Conservation (phyloP, 1,139 yeast genomes). For the Pneumocystis oryctolagi region DNA sequence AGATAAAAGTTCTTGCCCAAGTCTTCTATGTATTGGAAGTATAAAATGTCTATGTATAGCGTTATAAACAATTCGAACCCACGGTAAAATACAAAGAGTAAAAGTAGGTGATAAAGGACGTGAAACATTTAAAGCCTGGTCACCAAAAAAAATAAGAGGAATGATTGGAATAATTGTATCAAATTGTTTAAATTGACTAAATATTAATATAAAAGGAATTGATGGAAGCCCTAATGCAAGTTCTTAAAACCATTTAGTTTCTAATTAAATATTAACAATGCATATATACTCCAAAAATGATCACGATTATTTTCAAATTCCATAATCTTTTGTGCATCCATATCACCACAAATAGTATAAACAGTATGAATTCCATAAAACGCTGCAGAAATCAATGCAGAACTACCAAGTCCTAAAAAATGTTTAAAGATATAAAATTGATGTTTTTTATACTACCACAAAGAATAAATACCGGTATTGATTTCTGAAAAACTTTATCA, state of each 20-base stretch:
- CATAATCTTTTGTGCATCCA: not conserved
- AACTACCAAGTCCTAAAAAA: conserved; percentile 9
- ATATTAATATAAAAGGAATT: not conserved
- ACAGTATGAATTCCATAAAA: conserved; percentile 3
- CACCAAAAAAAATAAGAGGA: not conserved
- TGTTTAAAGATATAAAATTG: conserved; percentile 5
- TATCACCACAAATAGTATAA: not conserved
- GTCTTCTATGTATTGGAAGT: conserved; percentile 5
- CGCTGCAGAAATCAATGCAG: conserved; percentile 6
- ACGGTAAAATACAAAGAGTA: conserved; percentile 5
- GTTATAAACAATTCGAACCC: conserved; percentile 6
- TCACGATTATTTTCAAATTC: not conserved
- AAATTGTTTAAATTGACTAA: not conserved
- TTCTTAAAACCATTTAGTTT: not conserved
- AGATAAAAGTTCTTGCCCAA: conserved; percentile 1
- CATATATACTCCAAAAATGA: not conserved
- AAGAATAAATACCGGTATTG: conserved; percentile 4
- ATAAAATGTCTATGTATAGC: not conserved
- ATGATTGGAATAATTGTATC: not conserved
- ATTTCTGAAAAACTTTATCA: conserved; percentile 4
- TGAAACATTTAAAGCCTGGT: not conserved
- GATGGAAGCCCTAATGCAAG: not conserved
- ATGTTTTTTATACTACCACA: conserved; percentile 4
- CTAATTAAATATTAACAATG: not conserved
- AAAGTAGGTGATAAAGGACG: not conserved